Evolutionary conservation across 1,284 basidiomycete species (phyloP).

Genomic region (Neolentinus lepideus): DNA sequence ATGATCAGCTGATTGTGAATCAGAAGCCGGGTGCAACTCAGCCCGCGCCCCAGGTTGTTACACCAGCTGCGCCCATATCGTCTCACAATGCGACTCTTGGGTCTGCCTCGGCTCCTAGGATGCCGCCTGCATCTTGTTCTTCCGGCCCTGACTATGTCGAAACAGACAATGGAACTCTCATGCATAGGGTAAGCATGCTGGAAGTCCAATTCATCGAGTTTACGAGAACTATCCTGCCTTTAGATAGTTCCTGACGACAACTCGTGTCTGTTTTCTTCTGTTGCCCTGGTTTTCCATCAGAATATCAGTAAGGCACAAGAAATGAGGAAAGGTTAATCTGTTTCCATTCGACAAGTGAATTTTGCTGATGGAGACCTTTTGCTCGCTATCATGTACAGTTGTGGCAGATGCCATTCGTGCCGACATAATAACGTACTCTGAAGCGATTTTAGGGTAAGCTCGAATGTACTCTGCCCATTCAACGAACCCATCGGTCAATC

Average conservation of each 20-base stretch:
- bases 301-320: slow-evolving; percentile 57
- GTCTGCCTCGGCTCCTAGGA: neutral
- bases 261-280: slow-evolving; percentile 84
- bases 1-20: slow-evolving; percentile 81
- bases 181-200: slow-evolving; percentile 51
- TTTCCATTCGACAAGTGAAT: slow-evolving; percentile 1
- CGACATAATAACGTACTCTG: slow-evolving; percentile 68
- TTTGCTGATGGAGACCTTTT: slow-evolving; percentile 3
- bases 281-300: slow-evolving; percentile 82
- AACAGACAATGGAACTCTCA: slow-evolving; percentile 54
- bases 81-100: neutral
- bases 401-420: slow-evolving; percentile 74
- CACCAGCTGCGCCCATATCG: slow-evolving; percentile 2
- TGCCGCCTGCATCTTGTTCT: slow-evolving; percentile 13
- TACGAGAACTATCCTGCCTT: neutral
- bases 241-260: slow-evolving; percentile 90
- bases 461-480: too few relatives aligned
- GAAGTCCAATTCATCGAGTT: neutral
- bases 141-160: slow-evolving; percentile 51
- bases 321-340: slow-evolving; percentile 56
- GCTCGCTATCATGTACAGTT: slow-evolving; percentile 34
- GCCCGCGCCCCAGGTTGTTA: slow-evolving; percentile 9
- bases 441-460: slow-evolving; percentile 77
- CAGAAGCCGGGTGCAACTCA: slow-evolving; percentile 26
- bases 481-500: too few relatives aligned